A percentile compares a stretch with the other conserved stretches of the same genome.
Evolutionary conservation across 257 asterid genomes (phyloP).

Genomic region (Scutellaria galericulata): DNA sequence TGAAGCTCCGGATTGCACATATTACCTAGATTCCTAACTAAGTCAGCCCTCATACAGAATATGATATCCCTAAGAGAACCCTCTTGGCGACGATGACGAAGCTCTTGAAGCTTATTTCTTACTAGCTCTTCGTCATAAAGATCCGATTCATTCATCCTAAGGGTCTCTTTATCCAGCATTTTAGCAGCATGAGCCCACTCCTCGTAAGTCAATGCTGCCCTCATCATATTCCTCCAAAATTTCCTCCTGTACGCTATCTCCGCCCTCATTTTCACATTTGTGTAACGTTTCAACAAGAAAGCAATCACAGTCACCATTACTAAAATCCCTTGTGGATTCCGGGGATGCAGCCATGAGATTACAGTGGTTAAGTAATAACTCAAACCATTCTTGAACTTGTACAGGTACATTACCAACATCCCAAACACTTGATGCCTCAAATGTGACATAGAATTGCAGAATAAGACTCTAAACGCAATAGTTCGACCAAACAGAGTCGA

Average conservation of each 20-base stretch:
- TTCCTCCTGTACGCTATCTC: slow-evolving; percentile 92
- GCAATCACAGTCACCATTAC: slow-evolving; percentile 72
- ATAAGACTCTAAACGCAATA: slow-evolving; percentile 76
- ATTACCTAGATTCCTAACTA: slow-evolving; percentile 84
- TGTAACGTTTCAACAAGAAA: slow-evolving; percentile 76
- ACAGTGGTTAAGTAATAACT: slow-evolving; percentile 54
- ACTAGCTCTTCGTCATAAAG: slow-evolving; percentile 92
- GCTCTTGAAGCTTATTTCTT: slow-evolving; percentile 81
- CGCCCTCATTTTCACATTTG: slow-evolving; percentile 76
- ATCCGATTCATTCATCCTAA: slow-evolving; percentile 68
- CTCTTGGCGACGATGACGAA: slow-evolving; percentile 82
- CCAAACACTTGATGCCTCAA: slow-evolving; percentile 60
- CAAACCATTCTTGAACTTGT: slow-evolving; percentile 48
- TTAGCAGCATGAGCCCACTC: slow-evolving; percentile 99
- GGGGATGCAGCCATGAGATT: slow-evolving; percentile 84
- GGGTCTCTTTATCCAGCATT: slow-evolving; percentile 87
- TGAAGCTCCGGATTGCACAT: slow-evolving; percentile 98
- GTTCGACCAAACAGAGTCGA: slow-evolving; percentile 80
- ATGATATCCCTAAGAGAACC: slow-evolving; percentile 88
- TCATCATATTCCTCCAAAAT: slow-evolving; percentile 97
- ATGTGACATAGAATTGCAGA: slow-evolving; percentile 81
- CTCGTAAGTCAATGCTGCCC: slow-evolving; percentile 85
- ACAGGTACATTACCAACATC: slow-evolving; percentile 44
- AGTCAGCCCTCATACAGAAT: slow-evolving; percentile 91
- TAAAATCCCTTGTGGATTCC: slow-evolving; percentile 91